phyloP scores from a whole-genome alignment of 805 yeast species.

The Wickerhamomyces hampshirensis region DNA sequence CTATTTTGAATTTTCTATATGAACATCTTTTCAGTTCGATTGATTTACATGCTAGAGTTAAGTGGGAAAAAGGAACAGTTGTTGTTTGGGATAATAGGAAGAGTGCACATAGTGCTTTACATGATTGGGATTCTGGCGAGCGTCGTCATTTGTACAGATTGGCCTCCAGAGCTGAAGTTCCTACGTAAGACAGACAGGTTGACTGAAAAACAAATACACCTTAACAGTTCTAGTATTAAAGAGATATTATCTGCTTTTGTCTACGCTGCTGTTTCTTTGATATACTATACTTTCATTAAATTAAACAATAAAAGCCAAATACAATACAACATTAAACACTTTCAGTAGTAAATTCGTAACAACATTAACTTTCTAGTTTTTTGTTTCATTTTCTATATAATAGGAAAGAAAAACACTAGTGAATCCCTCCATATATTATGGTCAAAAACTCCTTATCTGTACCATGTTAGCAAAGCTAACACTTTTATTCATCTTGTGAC shows the following conservation, averaged over 20 bases:
- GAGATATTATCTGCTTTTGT: too few species aligned
- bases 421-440: background rate
- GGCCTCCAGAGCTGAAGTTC: conserved; percentile 51
- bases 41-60: conserved; percentile 57
- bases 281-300: too few species aligned
- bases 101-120: conserved; percentile 55
- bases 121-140: conserved; percentile 56
- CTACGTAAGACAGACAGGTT: background rate
- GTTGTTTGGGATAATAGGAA: conserved; percentile 70
- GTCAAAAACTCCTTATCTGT: conserved; percentile 23
- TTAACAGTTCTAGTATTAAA: too few species aligned
- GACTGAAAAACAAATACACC: too few species aligned
- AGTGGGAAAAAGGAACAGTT: conserved; percentile 57
- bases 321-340: too few species aligned
- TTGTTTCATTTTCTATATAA: background rate
- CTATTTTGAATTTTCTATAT: conserved; percentile 48
- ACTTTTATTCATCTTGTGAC: conserved; percentile 13
- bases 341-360: too few species aligned
- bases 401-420: background rate
- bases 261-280: too few species aligned
- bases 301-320: too few species aligned
- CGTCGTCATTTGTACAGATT: conserved; percentile 62
- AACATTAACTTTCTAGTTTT: too few species aligned
- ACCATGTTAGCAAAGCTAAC: conserved; percentile 26
- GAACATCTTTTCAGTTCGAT: conserved; percentile 40